A percentile compares a stretch with the other conserved stretches of the same genome.
These are phyloP conservation scores for Aquilaria yunnanensis DNA, from an alignment of 345 rosid species.

Conservation along the genomic window DNA sequence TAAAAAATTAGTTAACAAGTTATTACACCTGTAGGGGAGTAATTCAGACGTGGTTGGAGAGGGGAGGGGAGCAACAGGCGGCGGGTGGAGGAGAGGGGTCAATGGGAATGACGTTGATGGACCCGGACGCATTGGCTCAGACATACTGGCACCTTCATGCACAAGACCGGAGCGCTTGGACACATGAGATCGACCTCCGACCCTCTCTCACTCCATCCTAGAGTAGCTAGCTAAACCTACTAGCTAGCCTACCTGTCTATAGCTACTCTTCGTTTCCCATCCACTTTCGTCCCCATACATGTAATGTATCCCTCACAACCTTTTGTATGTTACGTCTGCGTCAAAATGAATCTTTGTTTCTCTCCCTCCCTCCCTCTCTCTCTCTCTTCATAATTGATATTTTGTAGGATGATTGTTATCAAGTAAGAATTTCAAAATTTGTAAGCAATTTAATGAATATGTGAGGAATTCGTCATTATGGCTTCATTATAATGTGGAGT, in stretches of 20 bases:
- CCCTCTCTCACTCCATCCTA: slow-evolving; percentile 41
- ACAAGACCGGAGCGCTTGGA: slow-evolving; percentile 86
- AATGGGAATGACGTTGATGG: slow-evolving; percentile 37
- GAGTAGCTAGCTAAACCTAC: not conserved
- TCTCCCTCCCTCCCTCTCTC: not conserved
- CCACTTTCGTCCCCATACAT: not conserved
- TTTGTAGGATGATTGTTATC: no score
- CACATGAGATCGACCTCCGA: slow-evolving; percentile 88
- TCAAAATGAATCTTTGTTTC: not conserved
- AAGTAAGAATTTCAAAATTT: no score
- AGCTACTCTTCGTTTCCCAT: not conserved
- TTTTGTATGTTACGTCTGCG: not conserved
- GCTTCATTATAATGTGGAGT: no score
- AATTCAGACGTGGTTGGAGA: slow-evolving; percentile 25
- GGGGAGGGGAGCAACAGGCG: slow-evolving; percentile 46
- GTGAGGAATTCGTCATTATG: no score
- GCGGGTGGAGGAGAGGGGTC: slow-evolving; percentile 7
- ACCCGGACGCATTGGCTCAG: slow-evolving; percentile 83
- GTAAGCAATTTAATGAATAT: no score
- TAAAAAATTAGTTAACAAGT: no score
- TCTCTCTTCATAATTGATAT: no score
- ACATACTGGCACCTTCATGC: slow-evolving; percentile 93
- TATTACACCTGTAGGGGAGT: slow-evolving; percentile 34
- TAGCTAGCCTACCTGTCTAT: not conserved
- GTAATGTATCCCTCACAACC: not conserved